Evolutionary conservation across 768 basidiomycete genomes (phyloP).

Genomic region (Tulasnella sp.): DNA sequence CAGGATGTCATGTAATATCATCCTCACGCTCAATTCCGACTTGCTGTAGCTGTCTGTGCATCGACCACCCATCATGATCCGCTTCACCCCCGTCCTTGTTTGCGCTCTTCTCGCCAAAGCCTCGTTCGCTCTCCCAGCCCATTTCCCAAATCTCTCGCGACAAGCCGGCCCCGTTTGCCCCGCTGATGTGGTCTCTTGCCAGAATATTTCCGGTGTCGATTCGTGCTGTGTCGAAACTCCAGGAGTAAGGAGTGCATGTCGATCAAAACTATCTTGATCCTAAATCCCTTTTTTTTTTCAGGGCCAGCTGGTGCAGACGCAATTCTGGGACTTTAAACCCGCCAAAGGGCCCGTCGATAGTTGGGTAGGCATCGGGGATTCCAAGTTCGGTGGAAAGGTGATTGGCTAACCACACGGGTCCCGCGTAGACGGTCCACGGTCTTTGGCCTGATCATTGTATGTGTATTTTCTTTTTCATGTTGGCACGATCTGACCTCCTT

Average conservation of each 20-base stretch:
- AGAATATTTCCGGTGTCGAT: constrained; percentile 30
- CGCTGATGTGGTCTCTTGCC: background rate
- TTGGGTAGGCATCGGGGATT: constrained; percentile 48
- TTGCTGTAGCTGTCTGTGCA: too few relatives aligned
- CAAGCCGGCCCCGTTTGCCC: background rate
- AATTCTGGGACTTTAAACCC: constrained; percentile 71
- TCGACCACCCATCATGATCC: background rate
- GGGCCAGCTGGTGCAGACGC: constrained; percentile 59
- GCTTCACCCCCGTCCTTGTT: background rate
- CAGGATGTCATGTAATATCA: background rate
- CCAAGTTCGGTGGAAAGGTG: background rate
- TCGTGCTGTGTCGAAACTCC: constrained; percentile 64
- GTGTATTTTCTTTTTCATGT: background rate
- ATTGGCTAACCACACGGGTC: background rate
- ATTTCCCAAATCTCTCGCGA: background rate
- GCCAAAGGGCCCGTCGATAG: constrained; percentile 58
- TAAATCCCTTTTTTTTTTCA: constrained; percentile 32
- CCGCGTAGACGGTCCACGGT: constrained; percentile 39
- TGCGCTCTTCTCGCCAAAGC: background rate
- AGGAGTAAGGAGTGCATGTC: constrained; percentile 45
- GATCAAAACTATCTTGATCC: background rate
- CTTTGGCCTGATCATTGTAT: constrained; percentile 41
- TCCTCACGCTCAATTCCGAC: background rate
- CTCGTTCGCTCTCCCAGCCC: background rate
- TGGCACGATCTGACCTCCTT: background rate